Evolutionary conservation across 1,284 basidiomycete species (phyloP), one percentile per base, ranked within the genome.

Genomic region (Cryptococcus hybrid): DNA sequence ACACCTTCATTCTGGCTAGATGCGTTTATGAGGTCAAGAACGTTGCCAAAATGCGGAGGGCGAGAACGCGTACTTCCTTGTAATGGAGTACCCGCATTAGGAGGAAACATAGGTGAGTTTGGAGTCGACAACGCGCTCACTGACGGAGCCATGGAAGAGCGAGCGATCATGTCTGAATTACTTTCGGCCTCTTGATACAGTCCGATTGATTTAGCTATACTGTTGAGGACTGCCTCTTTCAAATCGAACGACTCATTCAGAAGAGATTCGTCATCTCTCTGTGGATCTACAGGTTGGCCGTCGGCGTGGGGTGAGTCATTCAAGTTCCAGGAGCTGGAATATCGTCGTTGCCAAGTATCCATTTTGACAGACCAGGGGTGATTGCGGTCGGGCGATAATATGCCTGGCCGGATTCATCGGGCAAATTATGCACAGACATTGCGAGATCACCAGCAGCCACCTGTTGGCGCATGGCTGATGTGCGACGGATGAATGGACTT

Each of bases 181-280:
- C 42, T 47, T 34, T 79, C 7, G 87, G 58, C 84, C 6, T 91
- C 88, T 64, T 96, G 94, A n/a, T 90, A 81, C 9, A 99, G 82
- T 3, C 95, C 95, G 56, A 99, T 98, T 4, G 92, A 96, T 74
- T 94, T 95, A 1, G 94, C 93, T 59, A 99, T 96, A 77, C 92
- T 96, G 4, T 89, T 88, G 89, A 99, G 93, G 38, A 99, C 92
- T 62, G 91, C 92, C 63, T 92, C 90, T 46, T 90, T 86, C 40
- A 99, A 83, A 69, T 97, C 90, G 69, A 96, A 94, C 45, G 88
- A 86, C 24, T 85, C 84, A 2, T 74, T 68, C 35, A 63, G 65
- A 7, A 60, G 64, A 35, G 2, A 34, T 30, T 24, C 7, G 3
- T 70, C 65, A 5, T 65, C 65, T 6, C 65, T 59, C 6, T 39